Conservation (phyloP, 495 filamentous ascomycete genomes). For the Penicillium psychrofluorescens region DNA sequence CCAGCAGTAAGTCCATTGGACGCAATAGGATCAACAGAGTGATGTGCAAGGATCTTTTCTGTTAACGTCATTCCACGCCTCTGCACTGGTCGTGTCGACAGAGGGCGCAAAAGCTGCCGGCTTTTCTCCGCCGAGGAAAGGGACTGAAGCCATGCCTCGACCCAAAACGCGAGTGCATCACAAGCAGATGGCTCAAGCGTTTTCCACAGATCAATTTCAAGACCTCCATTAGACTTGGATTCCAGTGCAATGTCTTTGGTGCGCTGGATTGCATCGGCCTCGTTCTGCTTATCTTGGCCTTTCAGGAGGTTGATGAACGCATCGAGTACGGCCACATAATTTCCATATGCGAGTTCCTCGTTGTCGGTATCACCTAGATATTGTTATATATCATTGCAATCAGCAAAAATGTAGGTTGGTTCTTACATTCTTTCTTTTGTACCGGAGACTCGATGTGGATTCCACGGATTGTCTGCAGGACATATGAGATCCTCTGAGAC, state of each 20-base stretch:
- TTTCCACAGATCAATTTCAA: constrained; percentile 15
- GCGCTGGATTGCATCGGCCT: constrained; percentile 11
- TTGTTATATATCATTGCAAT: no score
- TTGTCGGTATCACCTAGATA: no score
- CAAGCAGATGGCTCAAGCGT: constrained; percentile 29
- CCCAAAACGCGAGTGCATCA: constrained; percentile 7
- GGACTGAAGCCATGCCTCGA: neutral
- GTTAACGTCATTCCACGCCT: constrained; percentile 24
- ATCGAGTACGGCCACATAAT: neutral
- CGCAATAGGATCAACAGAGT: constrained; percentile 21
- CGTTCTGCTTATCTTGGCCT: neutral
- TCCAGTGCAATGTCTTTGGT: neutral
- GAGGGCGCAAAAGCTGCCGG: neutral
- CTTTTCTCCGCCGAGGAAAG: neutral
- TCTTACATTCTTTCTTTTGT: neutral
- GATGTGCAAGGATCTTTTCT: constrained; percentile 32
- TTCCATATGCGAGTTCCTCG: neutral
- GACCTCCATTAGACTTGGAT: constrained; percentile 3
- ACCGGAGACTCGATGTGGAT: neutral
- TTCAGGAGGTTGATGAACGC: constrained; percentile 1
- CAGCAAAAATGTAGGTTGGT: no score
- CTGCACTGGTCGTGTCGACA: neutral
- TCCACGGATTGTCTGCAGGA: neutral
- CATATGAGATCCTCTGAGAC: neutral
- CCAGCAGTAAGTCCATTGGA: constrained; percentile 16